phyloP scores from a whole-genome alignment of 371 early-diverging fungal genomes.

The Parasitella parasitica region DNA sequence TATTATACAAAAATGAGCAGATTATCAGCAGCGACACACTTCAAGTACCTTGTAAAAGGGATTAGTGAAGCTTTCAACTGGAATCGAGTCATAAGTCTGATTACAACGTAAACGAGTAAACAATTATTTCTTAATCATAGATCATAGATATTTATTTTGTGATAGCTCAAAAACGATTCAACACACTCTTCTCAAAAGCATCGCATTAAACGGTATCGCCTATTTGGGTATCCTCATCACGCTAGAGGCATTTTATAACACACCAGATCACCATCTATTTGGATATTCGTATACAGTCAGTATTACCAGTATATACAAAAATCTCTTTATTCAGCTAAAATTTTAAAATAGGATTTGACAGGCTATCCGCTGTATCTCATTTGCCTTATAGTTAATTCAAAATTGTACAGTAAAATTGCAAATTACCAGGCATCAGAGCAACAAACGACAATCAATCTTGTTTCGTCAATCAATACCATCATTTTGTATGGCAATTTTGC shows the following conservation, averaged over 20 bases:
- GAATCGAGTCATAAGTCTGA: constrained; percentile 26
- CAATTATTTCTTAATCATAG: not conserved
- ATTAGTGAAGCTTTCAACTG: constrained; percentile 37
- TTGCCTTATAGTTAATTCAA: constrained; percentile 40
- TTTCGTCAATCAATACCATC: constrained; percentile 29
- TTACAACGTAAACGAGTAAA: constrained; percentile 28
- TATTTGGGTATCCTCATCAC: constrained; percentile 40
- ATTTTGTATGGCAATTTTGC: constrained; percentile 47
- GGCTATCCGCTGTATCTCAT: constrained; percentile 52
- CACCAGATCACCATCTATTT: constrained; percentile 34
- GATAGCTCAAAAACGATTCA: constrained; percentile 41
- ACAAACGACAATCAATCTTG: constrained; percentile 1
- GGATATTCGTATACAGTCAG: constrained; percentile 46
- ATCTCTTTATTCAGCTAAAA: not conserved
- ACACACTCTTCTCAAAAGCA: constrained; percentile 31
- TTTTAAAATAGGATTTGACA: constrained; percentile 32
- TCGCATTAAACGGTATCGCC: constrained; percentile 38
- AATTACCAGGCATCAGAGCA: constrained; percentile 11
- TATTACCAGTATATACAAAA: not conserved
- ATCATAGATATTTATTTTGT: not conserved
- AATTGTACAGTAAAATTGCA: constrained; percentile 40
- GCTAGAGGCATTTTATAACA: constrained; percentile 40
- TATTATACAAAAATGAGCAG: not conserved
- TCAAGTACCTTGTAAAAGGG: constrained; percentile 29
- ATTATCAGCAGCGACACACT: constrained; percentile 8